These are phyloP conservation scores for Pseudocercospora vitis DNA, from an alignment of 2,329 filamentous ascomycete species.

Conservation along the genomic window DNA sequence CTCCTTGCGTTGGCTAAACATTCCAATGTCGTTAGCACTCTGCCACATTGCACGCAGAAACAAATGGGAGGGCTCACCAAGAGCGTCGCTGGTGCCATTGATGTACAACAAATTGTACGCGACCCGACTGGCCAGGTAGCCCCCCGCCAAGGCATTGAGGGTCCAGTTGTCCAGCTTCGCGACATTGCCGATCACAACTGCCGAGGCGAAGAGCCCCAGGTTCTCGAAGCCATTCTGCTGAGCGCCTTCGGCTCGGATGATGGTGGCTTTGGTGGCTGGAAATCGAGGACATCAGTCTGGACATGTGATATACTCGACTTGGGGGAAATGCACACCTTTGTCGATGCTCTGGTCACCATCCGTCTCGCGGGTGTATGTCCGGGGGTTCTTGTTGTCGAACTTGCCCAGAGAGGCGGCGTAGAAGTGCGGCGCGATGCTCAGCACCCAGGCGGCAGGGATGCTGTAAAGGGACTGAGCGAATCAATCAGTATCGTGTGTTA, in stretches of 20 bases:
- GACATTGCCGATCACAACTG: constrained; percentile 42
- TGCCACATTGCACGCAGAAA: not conserved
- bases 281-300: too few species aligned
- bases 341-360: constrained; percentile 21
- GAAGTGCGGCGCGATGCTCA: not conserved
- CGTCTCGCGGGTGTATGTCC: constrained; percentile 17
- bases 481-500: too few species aligned
- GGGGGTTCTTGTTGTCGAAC: constrained; percentile 21
- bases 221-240: constrained; percentile 44
- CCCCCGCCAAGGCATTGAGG: constrained; percentile 32
- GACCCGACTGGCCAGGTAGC: constrained; percentile 32
- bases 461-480: constrained; percentile 29
- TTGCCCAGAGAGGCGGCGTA: constrained; percentile 12
- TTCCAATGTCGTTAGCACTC: not conserved
- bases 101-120: constrained; percentile 37
- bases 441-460: constrained; percentile 33
- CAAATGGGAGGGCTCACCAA: constrained; percentile 19
- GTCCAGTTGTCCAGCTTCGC: constrained; percentile 35
- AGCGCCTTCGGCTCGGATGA: constrained; percentile 42
- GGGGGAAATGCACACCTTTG: too few species aligned
- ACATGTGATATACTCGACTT: too few species aligned
- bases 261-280: constrained; percentile 38
- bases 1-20: constrained; percentile 13
- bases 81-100: constrained; percentile 28
- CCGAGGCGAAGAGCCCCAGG: constrained; percentile 42